These are phyloP conservation scores for Ophiorrhiza pumila DNA, from an alignment of 257 asterid genomes.

Conservation along the genomic window DNA sequence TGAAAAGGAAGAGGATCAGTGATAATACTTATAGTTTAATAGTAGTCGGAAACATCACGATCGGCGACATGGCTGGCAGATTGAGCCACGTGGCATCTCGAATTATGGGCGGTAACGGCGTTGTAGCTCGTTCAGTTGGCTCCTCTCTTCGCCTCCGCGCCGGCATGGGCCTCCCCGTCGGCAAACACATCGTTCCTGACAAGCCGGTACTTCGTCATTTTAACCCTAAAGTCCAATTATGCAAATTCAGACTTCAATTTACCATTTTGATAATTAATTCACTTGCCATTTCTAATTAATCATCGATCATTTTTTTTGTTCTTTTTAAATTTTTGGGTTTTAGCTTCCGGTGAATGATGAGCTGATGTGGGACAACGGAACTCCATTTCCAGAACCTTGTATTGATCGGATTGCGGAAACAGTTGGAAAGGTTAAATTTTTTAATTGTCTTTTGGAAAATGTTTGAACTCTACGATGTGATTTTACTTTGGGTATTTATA, in stretches of 20 bases:
- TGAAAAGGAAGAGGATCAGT: background rate
- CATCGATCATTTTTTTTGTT: background rate
- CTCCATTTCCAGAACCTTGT: slow-evolving; percentile 91
- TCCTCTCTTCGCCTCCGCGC: slow-evolving; percentile 80
- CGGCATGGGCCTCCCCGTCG: slow-evolving; percentile 97
- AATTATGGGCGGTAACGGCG: slow-evolving; percentile 81
- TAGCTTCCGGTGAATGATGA: slow-evolving; percentile 82
- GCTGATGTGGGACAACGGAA: slow-evolving; percentile 86
- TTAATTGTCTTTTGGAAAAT: background rate
- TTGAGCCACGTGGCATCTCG: slow-evolving; percentile 69
- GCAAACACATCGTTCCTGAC: slow-evolving; percentile 86
- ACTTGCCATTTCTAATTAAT: background rate
- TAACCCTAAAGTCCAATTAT: background rate
- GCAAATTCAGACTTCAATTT: no score
- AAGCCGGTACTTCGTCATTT: slow-evolving; percentile 49
- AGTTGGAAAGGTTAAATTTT: slow-evolving; percentile 65
- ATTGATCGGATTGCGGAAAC: slow-evolving; percentile 91
- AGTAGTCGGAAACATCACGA: background rate
- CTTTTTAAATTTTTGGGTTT: background rate
- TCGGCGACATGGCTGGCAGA: slow-evolving; percentile 63
- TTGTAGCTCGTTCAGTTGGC: slow-evolving; percentile 62
- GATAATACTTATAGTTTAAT: no score
- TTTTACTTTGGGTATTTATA: background rate
- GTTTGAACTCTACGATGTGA: background rate
- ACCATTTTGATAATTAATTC: no score